Evolutionary conservation across 1,139 yeast species (phyloP).

Genomic region (Yamadazyma mexicana): DNA sequence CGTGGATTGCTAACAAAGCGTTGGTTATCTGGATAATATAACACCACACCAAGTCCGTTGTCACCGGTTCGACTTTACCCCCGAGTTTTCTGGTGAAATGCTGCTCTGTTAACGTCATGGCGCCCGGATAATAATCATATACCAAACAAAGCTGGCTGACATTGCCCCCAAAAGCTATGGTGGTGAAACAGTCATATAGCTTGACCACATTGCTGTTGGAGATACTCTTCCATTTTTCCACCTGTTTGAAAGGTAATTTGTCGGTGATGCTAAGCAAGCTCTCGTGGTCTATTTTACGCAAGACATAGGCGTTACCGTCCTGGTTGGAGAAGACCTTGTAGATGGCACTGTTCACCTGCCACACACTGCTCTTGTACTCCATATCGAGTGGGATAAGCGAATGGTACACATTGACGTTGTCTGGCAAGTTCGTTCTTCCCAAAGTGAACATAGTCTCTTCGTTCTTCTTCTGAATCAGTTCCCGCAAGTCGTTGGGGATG

Average conservation of each 20-base stretch:
- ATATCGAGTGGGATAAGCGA: slow-evolving; percentile 83
- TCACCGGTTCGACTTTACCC: slow-evolving; percentile 44
- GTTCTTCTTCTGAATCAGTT: slow-evolving; percentile 67
- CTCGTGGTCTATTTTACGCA: slow-evolving; percentile 67
- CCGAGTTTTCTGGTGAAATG: slow-evolving; percentile 34
- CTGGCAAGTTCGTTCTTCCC: slow-evolving; percentile 61
- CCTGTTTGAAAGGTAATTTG: slow-evolving; percentile 46
- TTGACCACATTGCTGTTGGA: slow-evolving; percentile 60
- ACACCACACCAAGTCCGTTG: slow-evolving; percentile 71
- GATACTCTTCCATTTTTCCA: slow-evolving; percentile 48
- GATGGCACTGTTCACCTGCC: slow-evolving; percentile 61
- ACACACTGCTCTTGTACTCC: slow-evolving; percentile 52
- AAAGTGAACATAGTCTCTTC: slow-evolving; percentile 78
- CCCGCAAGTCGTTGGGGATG: slow-evolving; percentile 71
- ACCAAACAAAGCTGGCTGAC: slow-evolving; percentile 42
- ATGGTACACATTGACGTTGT: slow-evolving; percentile 78
- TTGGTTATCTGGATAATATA: slow-evolving; percentile 72
- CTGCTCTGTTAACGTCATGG: slow-evolving; percentile 32
- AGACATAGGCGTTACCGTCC: slow-evolving; percentile 77
- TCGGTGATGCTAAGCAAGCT: slow-evolving; percentile 50
- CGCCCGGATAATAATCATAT: slow-evolving; percentile 44
- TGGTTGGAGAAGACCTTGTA: slow-evolving; percentile 79
- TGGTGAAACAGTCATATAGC: slow-evolving; percentile 81
- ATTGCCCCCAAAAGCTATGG: slow-evolving; percentile 80
- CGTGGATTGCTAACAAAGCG: slow-evolving; percentile 67